Conservation (phyloP, 306 rosid species). For the Albizia julibrissin region DNA sequence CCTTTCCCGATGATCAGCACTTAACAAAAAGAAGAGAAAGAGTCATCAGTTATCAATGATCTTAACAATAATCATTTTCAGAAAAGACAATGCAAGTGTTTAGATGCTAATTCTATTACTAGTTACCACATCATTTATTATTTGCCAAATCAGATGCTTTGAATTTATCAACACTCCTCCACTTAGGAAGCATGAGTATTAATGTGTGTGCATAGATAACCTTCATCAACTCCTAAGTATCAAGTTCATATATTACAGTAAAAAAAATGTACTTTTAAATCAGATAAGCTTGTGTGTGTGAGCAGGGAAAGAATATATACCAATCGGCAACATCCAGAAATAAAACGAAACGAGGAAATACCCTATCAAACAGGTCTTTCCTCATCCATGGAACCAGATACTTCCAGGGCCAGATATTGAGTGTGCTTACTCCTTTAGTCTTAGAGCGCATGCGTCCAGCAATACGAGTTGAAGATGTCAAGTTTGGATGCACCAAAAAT, state of each 20-base stretch:
- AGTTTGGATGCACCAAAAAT: slow-evolving; percentile 94
- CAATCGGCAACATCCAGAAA: not conserved
- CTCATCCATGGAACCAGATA: slow-evolving; percentile 98
- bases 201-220: not conserved
- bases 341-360: slow-evolving; percentile 33
- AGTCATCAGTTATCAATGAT: not conserved
- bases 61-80: not conserved
- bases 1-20: not conserved
- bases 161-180: not conserved
- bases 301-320: slow-evolving; percentile 8
- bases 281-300: not conserved
- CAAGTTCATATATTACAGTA: slow-evolving; percentile 1
- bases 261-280: not conserved
- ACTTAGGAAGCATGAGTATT: not conserved
- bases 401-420: slow-evolving; percentile 99
- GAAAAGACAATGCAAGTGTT: not conserved
- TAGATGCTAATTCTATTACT: not conserved
- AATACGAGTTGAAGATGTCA: slow-evolving; percentile 82
- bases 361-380: slow-evolving; percentile 86
- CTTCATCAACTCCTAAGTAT: not conserved
- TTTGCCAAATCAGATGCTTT: not conserved
- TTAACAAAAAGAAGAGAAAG: not conserved
- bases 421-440: slow-evolving; percentile 78
- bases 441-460: slow-evolving; percentile 59
- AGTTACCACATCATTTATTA: not conserved